Percentiles rank a stretch among this genome's conserved stretches.
Conservation (phyloP, 176 grass and related monocot species). For the Alopecurus myosuroides region DNA sequence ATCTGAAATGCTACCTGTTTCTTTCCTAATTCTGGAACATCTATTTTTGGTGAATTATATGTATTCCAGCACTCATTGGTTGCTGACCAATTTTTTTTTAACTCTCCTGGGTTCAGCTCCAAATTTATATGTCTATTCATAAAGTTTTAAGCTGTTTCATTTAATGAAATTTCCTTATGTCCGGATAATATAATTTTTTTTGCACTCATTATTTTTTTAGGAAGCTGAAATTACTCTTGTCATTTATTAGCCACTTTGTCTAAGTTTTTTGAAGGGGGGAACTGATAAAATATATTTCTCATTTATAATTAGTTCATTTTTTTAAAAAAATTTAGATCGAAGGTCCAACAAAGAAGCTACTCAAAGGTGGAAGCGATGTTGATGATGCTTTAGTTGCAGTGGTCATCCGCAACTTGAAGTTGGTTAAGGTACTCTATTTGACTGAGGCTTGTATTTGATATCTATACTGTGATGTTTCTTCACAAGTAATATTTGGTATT, state of each 20-base stretch:
- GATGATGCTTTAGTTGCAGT: conserved; percentile 77
- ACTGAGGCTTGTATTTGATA: conserved; percentile 14
- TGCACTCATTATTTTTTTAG: not conserved
- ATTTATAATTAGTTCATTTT: conserved; percentile 19
- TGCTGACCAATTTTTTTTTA: not conserved
- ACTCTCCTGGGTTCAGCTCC: not conserved
- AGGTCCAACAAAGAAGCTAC: conserved; percentile 63
- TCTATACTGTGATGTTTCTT: not conserved
- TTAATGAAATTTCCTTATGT: not conserved
- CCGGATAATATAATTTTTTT: not conserved
- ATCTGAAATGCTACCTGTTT: not conserved
- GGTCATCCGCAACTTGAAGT: conserved; percentile 92
- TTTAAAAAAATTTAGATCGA: conserved; percentile 46
- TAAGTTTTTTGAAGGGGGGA: not conserved
- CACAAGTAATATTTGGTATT: not conserved
- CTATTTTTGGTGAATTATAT: not conserved
- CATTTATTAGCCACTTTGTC: not conserved
- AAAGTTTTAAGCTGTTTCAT: not conserved
- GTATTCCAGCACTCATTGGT: not conserved
- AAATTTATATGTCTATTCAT: not conserved
- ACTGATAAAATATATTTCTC: not conserved
- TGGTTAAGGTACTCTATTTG: conserved; percentile 59
- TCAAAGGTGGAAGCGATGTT: conserved; percentile 69
- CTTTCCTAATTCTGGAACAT: not conserved
- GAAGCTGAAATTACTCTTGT: not conserved